These are phyloP conservation scores for Tolypocladium album DNA, from an alignment of 2,329 filamentous ascomycete species.

Conservation along the genomic window DNA sequence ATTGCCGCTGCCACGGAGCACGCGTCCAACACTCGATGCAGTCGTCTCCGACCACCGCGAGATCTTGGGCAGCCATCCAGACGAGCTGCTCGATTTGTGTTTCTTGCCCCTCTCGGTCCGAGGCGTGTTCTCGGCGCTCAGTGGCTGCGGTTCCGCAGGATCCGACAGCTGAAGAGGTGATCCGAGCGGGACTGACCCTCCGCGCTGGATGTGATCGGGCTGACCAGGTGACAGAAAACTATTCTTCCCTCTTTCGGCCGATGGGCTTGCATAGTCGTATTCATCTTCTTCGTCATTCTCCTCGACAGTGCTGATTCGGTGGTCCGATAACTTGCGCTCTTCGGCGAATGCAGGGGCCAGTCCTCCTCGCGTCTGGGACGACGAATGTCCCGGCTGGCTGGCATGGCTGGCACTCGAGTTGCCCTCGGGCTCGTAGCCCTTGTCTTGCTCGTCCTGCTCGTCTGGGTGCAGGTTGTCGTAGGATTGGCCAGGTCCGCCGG, in stretches of 20 bases:
- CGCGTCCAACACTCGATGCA: conserved; percentile 72
- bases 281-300: conserved; percentile 68
- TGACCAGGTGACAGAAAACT: conserved; percentile 54
- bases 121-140: conserved; percentile 73
- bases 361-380: conserved; percentile 41
- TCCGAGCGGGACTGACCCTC: conserved; percentile 41
- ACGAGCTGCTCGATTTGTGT: conserved; percentile 77
- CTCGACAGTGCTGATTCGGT: conserved; percentile 82
- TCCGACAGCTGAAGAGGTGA: conserved; percentile 46
- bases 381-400: conserved; percentile 67
- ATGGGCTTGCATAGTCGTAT: conserved; percentile 40
- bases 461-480: conserved; percentile 57
- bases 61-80: conserved; percentile 76
- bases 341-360: conserved; percentile 26
- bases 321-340: conserved; percentile 54
- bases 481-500: conserved; percentile 46
- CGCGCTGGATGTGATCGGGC: conserved; percentile 28
- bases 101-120: conserved; percentile 66
- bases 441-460: conserved; percentile 55
- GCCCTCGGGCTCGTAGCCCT: conserved; percentile 76
- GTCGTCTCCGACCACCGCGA: conserved; percentile 98
- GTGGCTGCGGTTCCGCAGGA: conserved; percentile 24
- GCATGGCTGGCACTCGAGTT: conserved; percentile 58
- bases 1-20: conserved; percentile 57
- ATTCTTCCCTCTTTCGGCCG: conserved; percentile 23